Evolutionary conservation across 306 rosid species (phyloP).

Genomic region (Ormosia emarginata): DNA sequence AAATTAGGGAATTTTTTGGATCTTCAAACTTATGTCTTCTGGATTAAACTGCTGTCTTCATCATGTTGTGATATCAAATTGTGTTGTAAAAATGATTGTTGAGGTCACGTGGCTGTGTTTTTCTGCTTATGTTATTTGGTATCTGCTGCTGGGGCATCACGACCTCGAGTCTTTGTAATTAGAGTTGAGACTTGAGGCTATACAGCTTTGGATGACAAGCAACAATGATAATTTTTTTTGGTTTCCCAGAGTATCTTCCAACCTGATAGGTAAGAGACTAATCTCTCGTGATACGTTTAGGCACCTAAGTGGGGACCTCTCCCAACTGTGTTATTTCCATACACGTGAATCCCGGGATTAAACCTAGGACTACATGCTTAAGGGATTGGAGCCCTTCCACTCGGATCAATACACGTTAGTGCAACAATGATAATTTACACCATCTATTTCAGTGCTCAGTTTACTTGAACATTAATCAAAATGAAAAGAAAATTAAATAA

Average conservation of each 20-base stretch:
- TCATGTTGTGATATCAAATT: neutral
- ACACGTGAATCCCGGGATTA: too few species aligned
- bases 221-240: neutral
- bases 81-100: neutral
- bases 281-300: too few species aligned
- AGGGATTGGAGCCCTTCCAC: too few species aligned
- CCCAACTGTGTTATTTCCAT: too few species aligned
- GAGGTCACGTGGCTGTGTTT: neutral
- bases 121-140: neutral
- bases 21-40: conserved; percentile 1
- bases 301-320: too few species aligned
- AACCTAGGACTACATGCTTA: too few species aligned
- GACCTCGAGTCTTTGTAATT: neutral
- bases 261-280: too few species aligned
- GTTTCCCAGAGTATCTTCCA: too few species aligned
- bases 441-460: neutral
- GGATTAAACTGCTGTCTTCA: conserved; percentile 6
- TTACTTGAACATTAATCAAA: neutral
- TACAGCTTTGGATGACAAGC: neutral
- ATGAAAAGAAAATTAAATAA: neutral
- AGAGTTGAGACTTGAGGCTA: neutral
- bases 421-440: neutral
- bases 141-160: neutral
- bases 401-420: too few species aligned
- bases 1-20: neutral